Evolutionary conservation across 768 basidiomycete species (phyloP), one percentile per base, ranked within the genome.

Genomic region (Glaciozyma antarctica): DNA sequence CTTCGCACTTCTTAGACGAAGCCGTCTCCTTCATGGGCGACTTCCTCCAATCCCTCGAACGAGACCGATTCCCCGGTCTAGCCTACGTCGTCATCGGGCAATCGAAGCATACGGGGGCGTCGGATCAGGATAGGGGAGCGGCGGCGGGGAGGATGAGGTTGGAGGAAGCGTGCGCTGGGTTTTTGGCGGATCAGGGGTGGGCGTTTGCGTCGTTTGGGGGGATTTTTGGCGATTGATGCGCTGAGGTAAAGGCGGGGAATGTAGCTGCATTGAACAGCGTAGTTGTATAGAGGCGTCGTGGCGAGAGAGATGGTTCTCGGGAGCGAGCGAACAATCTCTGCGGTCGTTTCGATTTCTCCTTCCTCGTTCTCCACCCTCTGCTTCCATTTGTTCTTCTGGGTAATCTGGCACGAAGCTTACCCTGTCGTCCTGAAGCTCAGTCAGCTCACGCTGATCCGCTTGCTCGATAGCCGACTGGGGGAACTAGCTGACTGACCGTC

Each of bases 101-200:
- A 78, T 90, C 94, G 77, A 94, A 92, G 77, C 94, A 97, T 76
- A 90, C 89, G 0, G 93, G 88, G 3, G 87, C 85, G n/a, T 90
- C 93, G 73, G 90, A 93, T 73, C 78, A 82, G 5, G 83, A 70
- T 52, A 59, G 64, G 34, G 62, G 62, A 6, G 66, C 67, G 53
- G 68, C 64, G n/a, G 68, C 69, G 7, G 71, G 66, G 1, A 58
- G 67, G 22, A 41, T 67, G 2, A 53, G 71, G 28, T 58, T 72
- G 38, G 66, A 67, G 45, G 66, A 70, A 34, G 71, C 71, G 16
- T 67, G 64, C 60, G 63, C 69, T 48, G 69, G 70, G 55, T 72
- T 72, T 60, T 53, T 69, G 10, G 16, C 43, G 17, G 62, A 68
- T 44, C 65, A 69, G 61, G 68, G 71, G 15, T 72, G 66, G 63